Conservation (phyloP, 1,139 yeast genomes). For the Yamadazyma mexicana region DNA sequence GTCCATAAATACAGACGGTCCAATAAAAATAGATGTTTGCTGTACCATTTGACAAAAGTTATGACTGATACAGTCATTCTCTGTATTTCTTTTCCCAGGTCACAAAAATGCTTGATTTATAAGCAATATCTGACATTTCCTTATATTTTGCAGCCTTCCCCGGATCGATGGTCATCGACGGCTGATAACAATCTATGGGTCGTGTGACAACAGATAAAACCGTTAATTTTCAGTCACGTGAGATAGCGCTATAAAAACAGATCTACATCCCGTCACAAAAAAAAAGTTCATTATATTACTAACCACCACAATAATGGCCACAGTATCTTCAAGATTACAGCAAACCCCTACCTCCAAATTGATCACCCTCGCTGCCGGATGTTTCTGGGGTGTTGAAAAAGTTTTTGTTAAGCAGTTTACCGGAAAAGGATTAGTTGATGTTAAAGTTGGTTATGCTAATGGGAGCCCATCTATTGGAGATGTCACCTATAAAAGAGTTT, state of each 20-base stretch:
- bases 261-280: background rate
- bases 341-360: constrained; percentile 44
- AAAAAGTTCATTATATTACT: no score
- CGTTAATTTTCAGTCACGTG: background rate
- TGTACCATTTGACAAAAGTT: no score
- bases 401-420: constrained; percentile 68
- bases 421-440: constrained; percentile 66
- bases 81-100: no score
- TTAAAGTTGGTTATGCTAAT: constrained; percentile 88
- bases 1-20: no score
- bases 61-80: no score
- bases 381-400: constrained; percentile 96
- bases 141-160: no score
- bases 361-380: constrained; percentile 74
- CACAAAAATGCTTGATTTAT: no score
- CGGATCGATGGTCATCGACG: no score
- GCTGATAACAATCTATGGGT: no score
- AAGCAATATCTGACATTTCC: no score
- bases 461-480: constrained; percentile 50
- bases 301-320: constrained; percentile 1
- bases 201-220: background rate
- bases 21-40: no score
- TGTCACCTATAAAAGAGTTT: constrained; percentile 77
- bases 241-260: background rate
- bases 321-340: constrained; percentile 37